Evolutionary conservation across 2,329 filamentous ascomycete genomes (phyloP).

Genomic region (Zalaria obscura): DNA sequence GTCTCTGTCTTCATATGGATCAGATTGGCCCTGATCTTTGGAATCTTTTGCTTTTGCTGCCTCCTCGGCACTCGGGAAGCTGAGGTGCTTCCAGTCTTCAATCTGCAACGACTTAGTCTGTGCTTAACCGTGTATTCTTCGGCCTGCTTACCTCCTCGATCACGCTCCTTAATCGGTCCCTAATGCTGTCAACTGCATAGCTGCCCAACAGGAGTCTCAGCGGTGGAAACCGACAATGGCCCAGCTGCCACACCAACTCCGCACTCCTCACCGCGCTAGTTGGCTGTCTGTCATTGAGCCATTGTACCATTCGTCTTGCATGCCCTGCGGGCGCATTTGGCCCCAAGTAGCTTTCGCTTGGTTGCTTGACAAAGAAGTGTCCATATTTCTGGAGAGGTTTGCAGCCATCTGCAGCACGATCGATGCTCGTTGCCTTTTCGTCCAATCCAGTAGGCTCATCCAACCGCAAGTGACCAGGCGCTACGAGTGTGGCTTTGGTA

Average conservation of each 20-base stretch:
- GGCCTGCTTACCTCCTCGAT: conserved; percentile 63
- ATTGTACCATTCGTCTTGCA: conserved; percentile 81
- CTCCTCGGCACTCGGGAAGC: conserved; percentile 17
- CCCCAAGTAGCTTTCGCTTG: conserved; percentile 67
- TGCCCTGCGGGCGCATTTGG: conserved; percentile 74
- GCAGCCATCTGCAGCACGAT: conserved; percentile 6
- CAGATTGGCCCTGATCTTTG: conserved; percentile 6
- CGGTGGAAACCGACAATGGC: conserved; percentile 88
- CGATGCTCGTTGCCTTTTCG: conserved; percentile 12
- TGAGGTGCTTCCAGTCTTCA: conserved; percentile 25
- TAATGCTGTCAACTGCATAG: conserved; percentile 90
- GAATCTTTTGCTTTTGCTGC: conserved; percentile 10
- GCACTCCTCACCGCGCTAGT: conserved; percentile 87
- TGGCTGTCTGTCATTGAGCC: conserved; percentile 84
- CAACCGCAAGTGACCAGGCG: conserved; percentile 74
- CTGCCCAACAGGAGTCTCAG: conserved; percentile 74
- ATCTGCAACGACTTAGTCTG: conserved; percentile 9
- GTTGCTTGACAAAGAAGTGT: conserved; percentile 80
- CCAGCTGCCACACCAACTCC: conserved; percentile 85
- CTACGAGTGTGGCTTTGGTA: conserved; percentile 84
- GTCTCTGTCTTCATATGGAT: conserved; percentile 1
- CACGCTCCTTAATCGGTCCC: conserved; percentile 75
- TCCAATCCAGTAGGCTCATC: conserved; percentile 50
- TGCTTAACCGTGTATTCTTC: no score
- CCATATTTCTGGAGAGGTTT: conserved; percentile 60